Evolutionary conservation across 805 yeast species (phyloP).

Genomic region (Ogataea naganishii): DNA sequence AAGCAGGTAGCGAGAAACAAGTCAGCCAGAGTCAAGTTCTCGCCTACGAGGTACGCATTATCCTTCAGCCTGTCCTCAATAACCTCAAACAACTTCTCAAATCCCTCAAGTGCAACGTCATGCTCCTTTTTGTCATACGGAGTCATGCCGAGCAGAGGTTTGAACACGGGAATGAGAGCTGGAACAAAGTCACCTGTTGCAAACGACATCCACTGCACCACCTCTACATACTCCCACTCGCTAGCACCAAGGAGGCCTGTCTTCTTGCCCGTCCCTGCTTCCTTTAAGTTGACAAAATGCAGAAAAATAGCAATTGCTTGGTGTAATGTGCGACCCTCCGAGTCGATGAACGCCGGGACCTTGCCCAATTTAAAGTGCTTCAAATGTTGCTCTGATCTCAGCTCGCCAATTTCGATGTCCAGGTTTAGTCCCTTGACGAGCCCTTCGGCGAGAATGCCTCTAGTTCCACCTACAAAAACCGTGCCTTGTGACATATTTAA

Average conservation of each 20-base stretch:
- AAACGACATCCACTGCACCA: slow-evolving; percentile 61
- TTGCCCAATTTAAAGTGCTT: slow-evolving; percentile 55
- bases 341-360: slow-evolving; percentile 63
- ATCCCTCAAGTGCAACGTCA: too few species aligned
- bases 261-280: too few species aligned
- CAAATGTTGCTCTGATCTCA: slow-evolving; percentile 30
- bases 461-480: slow-evolving; percentile 23
- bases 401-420: slow-evolving; percentile 39
- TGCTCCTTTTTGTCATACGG: slow-evolving; percentile 57
- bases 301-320: slow-evolving; percentile 69
- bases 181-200: slow-evolving; percentile 50
- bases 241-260: slow-evolving; percentile 15
- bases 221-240: slow-evolving; percentile 44
- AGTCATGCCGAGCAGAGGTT: slow-evolving; percentile 43
- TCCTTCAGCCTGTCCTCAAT: slow-evolving; percentile 28
- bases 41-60: slow-evolving; percentile 39
- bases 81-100: slow-evolving; percentile 1
- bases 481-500: slow-evolving; percentile 28
- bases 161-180: slow-evolving; percentile 34
- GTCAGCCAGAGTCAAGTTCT: slow-evolving; percentile 38
- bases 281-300: too few species aligned
- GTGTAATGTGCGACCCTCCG: slow-evolving; percentile 62
- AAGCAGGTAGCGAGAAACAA: slow-evolving; percentile 32
- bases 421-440: slow-evolving; percentile 51
- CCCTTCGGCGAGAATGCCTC: slow-evolving; percentile 23